phyloP scores from a whole-genome alignment of 2,329 filamentous ascomycete genomes.

The Dryadomyces quercus-mongolicae region DNA sequence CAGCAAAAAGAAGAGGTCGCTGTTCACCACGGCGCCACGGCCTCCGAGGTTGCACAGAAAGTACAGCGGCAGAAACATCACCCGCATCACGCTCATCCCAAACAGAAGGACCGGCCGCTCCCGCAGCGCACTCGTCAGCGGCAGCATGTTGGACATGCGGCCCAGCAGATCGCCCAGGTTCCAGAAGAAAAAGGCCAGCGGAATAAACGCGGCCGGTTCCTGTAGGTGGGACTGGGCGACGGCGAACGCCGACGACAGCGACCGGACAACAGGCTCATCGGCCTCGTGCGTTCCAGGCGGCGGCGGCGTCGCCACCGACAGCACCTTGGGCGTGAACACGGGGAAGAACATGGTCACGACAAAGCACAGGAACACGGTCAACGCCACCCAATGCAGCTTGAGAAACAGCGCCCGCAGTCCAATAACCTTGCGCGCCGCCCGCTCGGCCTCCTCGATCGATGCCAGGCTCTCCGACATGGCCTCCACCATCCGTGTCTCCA shows the following conservation, averaged over 20 bases:
- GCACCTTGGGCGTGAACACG: conserved; percentile 68
- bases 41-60: conserved; percentile 79
- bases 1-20: conserved; percentile 79
- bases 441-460: conserved; percentile 40
- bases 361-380: conserved; percentile 73
- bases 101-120: conserved; percentile 58
- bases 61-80: conserved; percentile 72
- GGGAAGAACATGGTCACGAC: conserved; percentile 87
- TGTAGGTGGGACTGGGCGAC: conserved; percentile 38
- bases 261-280: background rate
- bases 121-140: conserved; percentile 35
- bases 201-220: conserved; percentile 69
- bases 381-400: conserved; percentile 68
- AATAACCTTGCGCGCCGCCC: conserved; percentile 34
- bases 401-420: conserved; percentile 53
- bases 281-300: conserved; percentile 13
- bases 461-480: conserved; percentile 37
- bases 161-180: conserved; percentile 79
- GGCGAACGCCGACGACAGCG: background rate
- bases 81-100: conserved; percentile 48
- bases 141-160: conserved; percentile 53
- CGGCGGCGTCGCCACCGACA: conserved; percentile 26
- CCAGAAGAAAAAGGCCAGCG: conserved; percentile 85
- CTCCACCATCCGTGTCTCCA: conserved; percentile 35
- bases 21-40: conserved; percentile 58